These are phyloP conservation scores for Volutella citrinella DNA, from an alignment of 2,329 filamentous ascomycete genomes.

Conservation along the genomic window DNA sequence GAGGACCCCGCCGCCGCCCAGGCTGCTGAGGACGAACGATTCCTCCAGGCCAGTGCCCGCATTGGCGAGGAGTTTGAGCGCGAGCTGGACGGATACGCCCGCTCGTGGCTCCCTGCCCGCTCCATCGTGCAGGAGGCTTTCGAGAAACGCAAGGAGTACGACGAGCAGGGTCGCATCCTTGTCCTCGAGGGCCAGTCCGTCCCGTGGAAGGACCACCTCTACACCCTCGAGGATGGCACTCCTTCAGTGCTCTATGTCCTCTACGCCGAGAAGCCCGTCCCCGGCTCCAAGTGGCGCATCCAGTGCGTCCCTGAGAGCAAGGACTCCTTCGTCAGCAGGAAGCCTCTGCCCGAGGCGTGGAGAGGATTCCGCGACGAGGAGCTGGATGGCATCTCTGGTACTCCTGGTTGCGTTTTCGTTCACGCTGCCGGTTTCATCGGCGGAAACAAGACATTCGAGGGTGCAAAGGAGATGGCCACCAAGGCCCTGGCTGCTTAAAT, in stretches of 20 bases:
- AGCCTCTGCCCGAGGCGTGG: conserved; percentile 88
- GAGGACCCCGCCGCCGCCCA: conserved; percentile 56
- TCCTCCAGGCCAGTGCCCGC: conserved; percentile 71
- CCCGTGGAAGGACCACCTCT: conserved; percentile 96
- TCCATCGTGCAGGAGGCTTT: conserved; percentile 76
- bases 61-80: conserved; percentile 87
- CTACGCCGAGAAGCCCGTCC: conserved; percentile 77
- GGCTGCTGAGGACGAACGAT: conserved; percentile 75
- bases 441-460: conserved; percentile 88
- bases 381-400: conserved; percentile 68
- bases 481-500: conserved; percentile 60
- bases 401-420: conserved; percentile 81
- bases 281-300: conserved; percentile 85
- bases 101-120: conserved; percentile 84
- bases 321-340: conserved; percentile 88
- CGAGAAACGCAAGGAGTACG: conserved; percentile 61
- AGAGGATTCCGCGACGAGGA: conserved; percentile 85
- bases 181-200: conserved; percentile 75
- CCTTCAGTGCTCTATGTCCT: conserved; percentile 74
- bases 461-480: conserved; percentile 79
- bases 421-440: conserved; percentile 96
- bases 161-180: conserved; percentile 74
- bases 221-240: conserved; percentile 71
- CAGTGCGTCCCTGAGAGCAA: conserved; percentile 84
- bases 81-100: conserved; percentile 72